A percentile compares a stretch with the other conserved stretches of the same genome.
Conservation (phyloP, 176 grass and related monocot species). For the Cenchrus purpureus region DNA sequence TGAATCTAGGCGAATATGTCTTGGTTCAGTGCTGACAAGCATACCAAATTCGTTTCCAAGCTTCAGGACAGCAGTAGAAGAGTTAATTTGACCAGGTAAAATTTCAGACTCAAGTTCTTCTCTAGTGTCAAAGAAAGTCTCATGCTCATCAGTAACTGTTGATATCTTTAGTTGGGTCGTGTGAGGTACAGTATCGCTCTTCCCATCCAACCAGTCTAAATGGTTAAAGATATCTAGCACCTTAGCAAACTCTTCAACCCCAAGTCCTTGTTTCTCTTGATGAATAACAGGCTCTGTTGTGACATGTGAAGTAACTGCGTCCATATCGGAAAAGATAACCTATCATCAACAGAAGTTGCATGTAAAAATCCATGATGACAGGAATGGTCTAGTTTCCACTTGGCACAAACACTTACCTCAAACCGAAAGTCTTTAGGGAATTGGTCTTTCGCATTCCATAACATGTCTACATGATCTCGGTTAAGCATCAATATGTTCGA, state of each 20-base stretch:
- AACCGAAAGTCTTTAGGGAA: slow-evolving; percentile 80
- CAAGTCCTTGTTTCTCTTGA: slow-evolving; percentile 88
- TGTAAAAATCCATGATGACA: slow-evolving; percentile 45
- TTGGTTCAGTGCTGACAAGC: slow-evolving; percentile 34
- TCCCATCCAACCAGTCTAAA: slow-evolving; percentile 74
- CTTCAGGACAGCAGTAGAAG: slow-evolving; percentile 34
- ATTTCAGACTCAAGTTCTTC: slow-evolving; percentile 51
- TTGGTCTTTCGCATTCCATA: slow-evolving; percentile 69
- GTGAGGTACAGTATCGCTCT: slow-evolving; percentile 48
- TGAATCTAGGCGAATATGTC: slow-evolving; percentile 34
- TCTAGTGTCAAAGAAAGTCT: slow-evolving; percentile 49
- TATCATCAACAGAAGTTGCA: slow-evolving; percentile 54
- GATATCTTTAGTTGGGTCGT: slow-evolving; percentile 45
- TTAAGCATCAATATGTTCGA: slow-evolving; percentile 90
- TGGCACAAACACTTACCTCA: slow-evolving; percentile 63
- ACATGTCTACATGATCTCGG: slow-evolving; percentile 75
- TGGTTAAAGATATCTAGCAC: slow-evolving; percentile 86
- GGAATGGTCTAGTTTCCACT: slow-evolving; percentile 38
- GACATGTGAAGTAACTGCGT: slow-evolving; percentile 60
- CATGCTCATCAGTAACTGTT: slow-evolving; percentile 31
- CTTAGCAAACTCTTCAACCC: slow-evolving; percentile 85
- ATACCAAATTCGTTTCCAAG: slow-evolving; percentile 32
- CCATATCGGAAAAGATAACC: slow-evolving; percentile 95
- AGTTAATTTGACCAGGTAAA: slow-evolving; percentile 32
- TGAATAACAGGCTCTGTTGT: slow-evolving; percentile 59